Evolutionary conservation across 75 land plant species (phyloP).

Genomic region (Pinus taeda): DNA sequence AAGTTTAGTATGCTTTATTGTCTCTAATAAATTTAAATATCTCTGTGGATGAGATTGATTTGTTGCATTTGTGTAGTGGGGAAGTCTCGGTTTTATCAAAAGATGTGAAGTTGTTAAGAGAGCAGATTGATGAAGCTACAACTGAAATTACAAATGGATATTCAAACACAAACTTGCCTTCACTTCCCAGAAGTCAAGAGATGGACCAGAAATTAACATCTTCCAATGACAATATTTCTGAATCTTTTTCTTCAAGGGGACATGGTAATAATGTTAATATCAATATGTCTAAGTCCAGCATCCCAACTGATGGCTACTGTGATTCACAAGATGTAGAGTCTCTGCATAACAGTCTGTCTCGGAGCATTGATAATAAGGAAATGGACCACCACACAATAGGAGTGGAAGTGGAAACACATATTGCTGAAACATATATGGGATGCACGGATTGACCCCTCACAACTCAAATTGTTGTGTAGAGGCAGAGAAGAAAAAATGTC

Average conservation of each 20-base stretch:
- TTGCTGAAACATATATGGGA: not conserved
- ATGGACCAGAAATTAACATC: not conserved
- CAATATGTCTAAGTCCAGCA: not conserved
- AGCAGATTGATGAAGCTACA: conserved; percentile 36
- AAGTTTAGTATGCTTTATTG: too few species aligned
- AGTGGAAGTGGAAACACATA: not conserved
- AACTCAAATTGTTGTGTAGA: not conserved
- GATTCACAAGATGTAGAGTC: not conserved
- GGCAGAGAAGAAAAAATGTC: not conserved
- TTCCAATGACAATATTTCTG: too few species aligned
- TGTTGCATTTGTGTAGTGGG: too few species aligned
- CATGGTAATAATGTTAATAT: not conserved
- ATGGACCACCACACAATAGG: not conserved
- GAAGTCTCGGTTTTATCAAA: conserved; percentile 74
- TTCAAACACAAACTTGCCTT: not conserved
- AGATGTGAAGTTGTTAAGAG: conserved; percentile 69
- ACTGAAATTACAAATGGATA: not conserved
- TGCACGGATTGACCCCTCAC: not conserved
- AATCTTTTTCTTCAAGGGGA: not conserved
- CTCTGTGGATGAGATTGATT: too few species aligned
- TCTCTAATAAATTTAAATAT: too few species aligned
- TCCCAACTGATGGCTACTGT: not conserved
- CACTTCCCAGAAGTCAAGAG: not conserved
- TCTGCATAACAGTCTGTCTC: not conserved
- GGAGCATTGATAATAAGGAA: not conserved